A percentile compares a stretch with the other conserved stretches of the same genome.
These are phyloP conservation scores for Staphylotrichum longicolle DNA, from an alignment of 495 filamentous ascomycete species.

Conservation along the genomic window DNA sequence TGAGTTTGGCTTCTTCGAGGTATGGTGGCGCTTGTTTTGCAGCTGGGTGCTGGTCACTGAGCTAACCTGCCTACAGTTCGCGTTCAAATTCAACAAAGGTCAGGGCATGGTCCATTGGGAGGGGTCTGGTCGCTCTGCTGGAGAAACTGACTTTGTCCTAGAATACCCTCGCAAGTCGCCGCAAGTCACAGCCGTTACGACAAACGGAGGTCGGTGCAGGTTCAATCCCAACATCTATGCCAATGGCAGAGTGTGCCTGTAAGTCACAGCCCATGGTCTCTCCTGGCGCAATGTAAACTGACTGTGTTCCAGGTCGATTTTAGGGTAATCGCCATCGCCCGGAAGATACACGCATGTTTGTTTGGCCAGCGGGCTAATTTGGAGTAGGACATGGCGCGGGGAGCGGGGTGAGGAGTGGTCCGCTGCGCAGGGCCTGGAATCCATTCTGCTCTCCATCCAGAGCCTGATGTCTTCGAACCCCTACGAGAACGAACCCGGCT, in stretches of 20 bases:
- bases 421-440: slow-evolving; percentile 91
- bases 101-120: neutral
- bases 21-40: slow-evolving; percentile 31
- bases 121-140: neutral
- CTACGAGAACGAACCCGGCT: slow-evolving; percentile 95
- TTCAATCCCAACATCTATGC: slow-evolving; percentile 99
- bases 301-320: slow-evolving; percentile 67
- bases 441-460: slow-evolving; percentile 91
- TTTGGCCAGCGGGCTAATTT: slow-evolving; percentile 28
- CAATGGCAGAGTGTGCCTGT: slow-evolving; percentile 89
- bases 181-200: slow-evolving; percentile 70
- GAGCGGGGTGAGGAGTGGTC: slow-evolving; percentile 92
- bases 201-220: slow-evolving; percentile 78
- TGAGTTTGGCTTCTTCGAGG: slow-evolving; percentile 96
- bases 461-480: slow-evolving; percentile 92
- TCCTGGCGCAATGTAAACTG: slow-evolving; percentile 12
- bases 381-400: slow-evolving; percentile 82
- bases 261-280: slow-evolving; percentile 28
- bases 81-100: slow-evolving; percentile 67
- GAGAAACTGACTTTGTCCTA: slow-evolving; percentile 30
- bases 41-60: neutral
- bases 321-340: slow-evolving; percentile 60
- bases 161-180: slow-evolving; percentile 89
- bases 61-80: slow-evolving; percentile 52
- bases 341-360: slow-evolving; percentile 7